These are phyloP conservation scores for Tricladium varicosporioides DNA, from an alignment of 2,329 filamentous ascomycete species.

Conservation along the genomic window DNA sequence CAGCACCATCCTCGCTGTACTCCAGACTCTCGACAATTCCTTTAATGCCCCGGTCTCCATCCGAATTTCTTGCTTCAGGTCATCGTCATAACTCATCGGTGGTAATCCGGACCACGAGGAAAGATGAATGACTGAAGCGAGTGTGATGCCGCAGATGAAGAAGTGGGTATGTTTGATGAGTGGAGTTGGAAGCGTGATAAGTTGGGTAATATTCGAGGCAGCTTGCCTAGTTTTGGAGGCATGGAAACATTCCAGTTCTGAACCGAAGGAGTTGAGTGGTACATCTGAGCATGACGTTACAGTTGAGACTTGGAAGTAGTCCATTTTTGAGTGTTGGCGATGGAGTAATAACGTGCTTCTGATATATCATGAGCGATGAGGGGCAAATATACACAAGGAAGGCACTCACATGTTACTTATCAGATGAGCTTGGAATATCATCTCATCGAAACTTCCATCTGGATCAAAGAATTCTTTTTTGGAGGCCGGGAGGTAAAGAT, in stretches of 20 bases:
- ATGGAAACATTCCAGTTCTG: slow-evolving; percentile 44
- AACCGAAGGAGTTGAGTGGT: slow-evolving; percentile 19
- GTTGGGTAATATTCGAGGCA: slow-evolving; percentile 72
- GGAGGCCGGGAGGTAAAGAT: slow-evolving; percentile 69
- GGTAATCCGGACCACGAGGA: slow-evolving; percentile 64
- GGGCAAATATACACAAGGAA: background rate
- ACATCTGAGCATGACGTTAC: slow-evolving; percentile 58
- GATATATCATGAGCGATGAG: slow-evolving; percentile 2
- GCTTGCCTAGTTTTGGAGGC: slow-evolving; percentile 79
- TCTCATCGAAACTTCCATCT: slow-evolving; percentile 75
- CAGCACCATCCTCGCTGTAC: slow-evolving; percentile 57
- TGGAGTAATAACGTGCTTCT: slow-evolving; percentile 72
- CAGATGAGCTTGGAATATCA: slow-evolving; percentile 90
- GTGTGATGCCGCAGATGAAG: slow-evolving; percentile 76
- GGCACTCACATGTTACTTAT: slow-evolving; percentile 51
- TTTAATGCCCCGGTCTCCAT: slow-evolving; percentile 57
- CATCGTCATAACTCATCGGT: slow-evolving; percentile 56
- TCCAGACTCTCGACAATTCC: slow-evolving; percentile 30
- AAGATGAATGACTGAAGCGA: slow-evolving; percentile 78
- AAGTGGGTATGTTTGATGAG: slow-evolving; percentile 77
- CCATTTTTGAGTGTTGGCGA: slow-evolving; percentile 73
- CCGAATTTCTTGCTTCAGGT: slow-evolving; percentile 71
- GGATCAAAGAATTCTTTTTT: slow-evolving; percentile 70
- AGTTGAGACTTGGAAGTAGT: slow-evolving; percentile 47
- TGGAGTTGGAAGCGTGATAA: slow-evolving; percentile 71